Conservation (phyloP, 208 protist species). For the Trichomonas vaginalis region DNA sequence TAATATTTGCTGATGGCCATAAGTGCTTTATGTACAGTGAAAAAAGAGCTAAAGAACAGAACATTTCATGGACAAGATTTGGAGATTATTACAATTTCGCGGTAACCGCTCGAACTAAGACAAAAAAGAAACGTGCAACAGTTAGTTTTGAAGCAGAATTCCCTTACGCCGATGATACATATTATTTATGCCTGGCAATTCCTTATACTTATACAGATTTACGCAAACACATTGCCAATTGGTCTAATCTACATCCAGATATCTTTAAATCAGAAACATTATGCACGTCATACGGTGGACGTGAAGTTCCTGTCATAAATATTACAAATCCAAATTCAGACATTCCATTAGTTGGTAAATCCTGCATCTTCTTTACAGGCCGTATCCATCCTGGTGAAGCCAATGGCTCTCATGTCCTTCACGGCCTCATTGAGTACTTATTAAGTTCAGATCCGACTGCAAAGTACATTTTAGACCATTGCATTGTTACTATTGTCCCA, state of each 20-base stretch:
- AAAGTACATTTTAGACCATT: background rate
- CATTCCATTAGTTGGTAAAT: conserved; percentile 22
- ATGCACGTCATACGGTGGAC: background rate
- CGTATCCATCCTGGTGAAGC: conserved; percentile 88
- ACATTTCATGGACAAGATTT: background rate
- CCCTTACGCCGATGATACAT: conserved; percentile 47
- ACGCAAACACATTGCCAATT: background rate
- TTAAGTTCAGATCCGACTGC: background rate
- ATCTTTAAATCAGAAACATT: background rate
- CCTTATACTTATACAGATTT: conserved; percentile 81
- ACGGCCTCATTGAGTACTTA: conserved; percentile 44
- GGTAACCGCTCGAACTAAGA: background rate
- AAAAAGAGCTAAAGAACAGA: background rate
- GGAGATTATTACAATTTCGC: background rate
- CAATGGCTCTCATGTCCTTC: conserved; percentile 75
- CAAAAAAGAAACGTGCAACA: conserved; percentile 35
- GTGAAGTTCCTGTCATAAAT: background rate
- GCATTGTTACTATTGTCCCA: conserved; percentile 47
- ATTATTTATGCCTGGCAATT: conserved; percentile 76
- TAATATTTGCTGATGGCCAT: background rate
- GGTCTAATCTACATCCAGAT: background rate
- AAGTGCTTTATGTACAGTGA: background rate
- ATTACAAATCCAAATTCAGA: background rate
- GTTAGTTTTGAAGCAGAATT: conserved; percentile 66
- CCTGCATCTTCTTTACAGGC: conserved; percentile 58